These are phyloP conservation scores for Myxozyma melibiosi DNA, from an alignment of 805 yeast species.

Conservation along the genomic window DNA sequence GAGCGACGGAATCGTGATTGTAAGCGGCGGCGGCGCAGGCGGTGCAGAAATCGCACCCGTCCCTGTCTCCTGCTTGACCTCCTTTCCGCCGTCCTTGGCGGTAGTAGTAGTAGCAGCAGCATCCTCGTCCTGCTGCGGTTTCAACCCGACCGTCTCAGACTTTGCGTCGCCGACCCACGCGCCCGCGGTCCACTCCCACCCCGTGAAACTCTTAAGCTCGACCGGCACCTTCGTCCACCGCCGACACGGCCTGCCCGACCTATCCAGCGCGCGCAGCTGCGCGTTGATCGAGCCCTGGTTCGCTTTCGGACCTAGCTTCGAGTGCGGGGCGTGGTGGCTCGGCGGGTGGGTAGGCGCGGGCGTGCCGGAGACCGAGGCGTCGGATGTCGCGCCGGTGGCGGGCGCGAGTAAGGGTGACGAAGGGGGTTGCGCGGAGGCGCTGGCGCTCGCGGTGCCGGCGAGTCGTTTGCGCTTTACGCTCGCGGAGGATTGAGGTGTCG, in stretches of 20 bases:
- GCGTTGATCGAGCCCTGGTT: conserved; percentile 42
- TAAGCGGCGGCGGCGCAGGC: conserved; percentile 30
- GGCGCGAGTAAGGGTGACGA: conserved; percentile 2
- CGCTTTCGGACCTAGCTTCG: conserved; percentile 37
- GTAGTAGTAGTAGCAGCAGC: too few relatives aligned
- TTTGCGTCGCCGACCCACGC: conserved; percentile 47
- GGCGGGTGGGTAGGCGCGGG: conserved; percentile 4
- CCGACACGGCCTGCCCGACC: conserved; percentile 49
- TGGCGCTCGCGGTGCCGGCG: conserved; percentile 23
- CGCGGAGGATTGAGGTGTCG: background rate
- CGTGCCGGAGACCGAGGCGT: conserved; percentile 7
- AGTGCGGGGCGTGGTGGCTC: conserved; percentile 28
- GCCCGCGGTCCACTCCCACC: conserved; percentile 44
- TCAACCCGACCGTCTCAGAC: background rate
- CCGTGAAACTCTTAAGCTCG: conserved; percentile 50
- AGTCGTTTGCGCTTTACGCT: conserved; percentile 17
- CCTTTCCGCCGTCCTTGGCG: too few relatives aligned
- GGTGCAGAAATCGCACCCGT: conserved; percentile 17
- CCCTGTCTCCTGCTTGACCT: too few relatives aligned
- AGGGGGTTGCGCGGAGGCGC: background rate
- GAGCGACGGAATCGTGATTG: conserved; percentile 30
- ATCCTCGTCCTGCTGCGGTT: background rate
- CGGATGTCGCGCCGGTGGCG: conserved; percentile 1
- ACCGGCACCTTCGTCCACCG: conserved; percentile 49
- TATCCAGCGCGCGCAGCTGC: conserved; percentile 46